Base-by-base conservation (phyloP, 305 asterid genomes). In the Withania somnifera region DNA sequence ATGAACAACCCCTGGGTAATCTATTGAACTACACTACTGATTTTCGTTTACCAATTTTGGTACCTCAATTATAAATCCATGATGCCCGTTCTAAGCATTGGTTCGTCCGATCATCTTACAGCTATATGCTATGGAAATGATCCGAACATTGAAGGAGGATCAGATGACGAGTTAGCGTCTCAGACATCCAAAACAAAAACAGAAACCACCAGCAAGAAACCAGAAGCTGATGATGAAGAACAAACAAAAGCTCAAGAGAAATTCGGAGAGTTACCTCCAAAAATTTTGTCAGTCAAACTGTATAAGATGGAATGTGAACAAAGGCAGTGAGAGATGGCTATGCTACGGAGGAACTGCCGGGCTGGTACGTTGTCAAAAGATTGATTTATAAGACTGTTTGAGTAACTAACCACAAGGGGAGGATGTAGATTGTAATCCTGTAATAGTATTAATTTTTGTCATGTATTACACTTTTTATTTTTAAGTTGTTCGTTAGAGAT, bases 261-360 rank as follows among this genome's bases (percentile, higher is more conserved):
- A 77, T 26, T 77, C 14, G 93, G 88, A 56, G 76, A 32, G 38
- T 84, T 93, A 15, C 96, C 98, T 51, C 89, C 95, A 4, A 92
- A 93, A 86, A 84, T 13, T 2, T 92, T 92, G 79, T 94, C 97
- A 3, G 84, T 94, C 90, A 94, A n/a, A 93, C 63, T 89, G 88
- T 77, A 94, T 94, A 83, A 90, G 97, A 88, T 96, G 99, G 99
- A 96, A 91, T 84, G 79, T 81, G 60, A 96, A 96, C 84, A 92
- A 82, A 89, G 95, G 98, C 73, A 89, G 97, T 80, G 97, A 91
- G 84, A 91, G 85, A 81, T 96, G 95, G 98, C 89, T 96, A 36
- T 91, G 98, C 89, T 90, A 89, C 19, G 99, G 98, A 40, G 98
- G 99, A 64, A 92, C 97, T 57, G 98, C 95, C 3, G 99, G 99